Evolutionary conservation across 805 yeast genomes (phyloP), one percentile per base, ranked within the genome.

Genomic region (Yamadazyma sp.): DNA sequence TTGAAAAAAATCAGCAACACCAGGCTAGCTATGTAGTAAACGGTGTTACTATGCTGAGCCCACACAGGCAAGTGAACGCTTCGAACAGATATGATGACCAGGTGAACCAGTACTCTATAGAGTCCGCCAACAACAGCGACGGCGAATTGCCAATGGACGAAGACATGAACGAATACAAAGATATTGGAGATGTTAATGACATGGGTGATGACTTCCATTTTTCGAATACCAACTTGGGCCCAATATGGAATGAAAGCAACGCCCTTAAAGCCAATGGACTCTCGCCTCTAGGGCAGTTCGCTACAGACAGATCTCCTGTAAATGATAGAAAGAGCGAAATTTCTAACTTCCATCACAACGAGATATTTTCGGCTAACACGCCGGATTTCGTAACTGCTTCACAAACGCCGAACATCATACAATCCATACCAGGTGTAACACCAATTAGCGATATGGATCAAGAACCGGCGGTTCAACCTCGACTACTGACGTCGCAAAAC

Each of bases 1-100:
- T 71, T 36, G 80, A 76, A 27, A 56, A 59, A 43, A 61, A 55
- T 37, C 46, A 44, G 25, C 47, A 40, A 25, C 42, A 37, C 28
- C 52, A 46, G 32, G 28, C 33, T 14, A 39, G 28, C 15, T 45
- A 45, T 28, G 37, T 41, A 42, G 22, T 41, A 16, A 38, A 40
- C 19, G 41, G 35, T 16, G 32, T 32, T 16, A 12, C 20, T n/a
- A 13, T 19, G 16, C 23, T 32, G 10, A 26, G 19, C 10, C 37
- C 28, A 8, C 27, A 18, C n/a, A 19, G 33, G 10, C 33, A 23
- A 14, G 5, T n/a, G 3, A 12, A 13, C 8, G 17, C 6, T 8
- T 3, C 20, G 14, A 25, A n/a, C n/a, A n/a, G 12, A 9, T 9
- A 15, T n/a, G 26, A 23, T 11, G 28, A 32, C 11, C 30, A 24